Evolutionary conservation across 148 eudicot species (phyloP).

Genomic region (Bassia scoparia): DNA sequence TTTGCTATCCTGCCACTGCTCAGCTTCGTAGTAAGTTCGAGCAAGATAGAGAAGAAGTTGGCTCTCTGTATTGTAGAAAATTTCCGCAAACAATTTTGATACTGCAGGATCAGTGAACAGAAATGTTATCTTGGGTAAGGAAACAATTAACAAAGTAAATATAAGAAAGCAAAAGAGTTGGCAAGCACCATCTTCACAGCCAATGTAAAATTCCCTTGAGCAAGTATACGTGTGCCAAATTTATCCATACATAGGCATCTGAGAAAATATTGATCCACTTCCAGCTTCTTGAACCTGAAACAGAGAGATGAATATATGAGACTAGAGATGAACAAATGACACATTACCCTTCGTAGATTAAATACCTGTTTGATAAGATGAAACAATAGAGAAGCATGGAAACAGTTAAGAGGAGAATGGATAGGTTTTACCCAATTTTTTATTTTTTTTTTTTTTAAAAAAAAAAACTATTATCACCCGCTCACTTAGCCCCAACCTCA

Average conservation of each 20-base stretch:
- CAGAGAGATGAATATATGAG: conserved; percentile 7
- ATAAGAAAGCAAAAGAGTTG: conserved; percentile 6
- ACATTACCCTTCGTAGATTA: too few relatives aligned
- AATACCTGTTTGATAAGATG: too few relatives aligned
- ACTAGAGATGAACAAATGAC: not conserved
- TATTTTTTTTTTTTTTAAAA: too few relatives aligned
- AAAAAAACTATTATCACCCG: not conserved
- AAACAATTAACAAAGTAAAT: not conserved
- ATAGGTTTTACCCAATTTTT: too few relatives aligned
- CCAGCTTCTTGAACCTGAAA: conserved; percentile 95
- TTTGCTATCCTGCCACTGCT: conserved; percentile 97
- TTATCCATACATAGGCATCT: conserved; percentile 98
- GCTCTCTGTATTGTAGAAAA: conserved; percentile 74
- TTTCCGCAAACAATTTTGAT: conserved; percentile 89
- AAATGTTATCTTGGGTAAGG: not conserved
- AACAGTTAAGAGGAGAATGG: too few relatives aligned
- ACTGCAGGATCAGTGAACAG: conserved; percentile 46
- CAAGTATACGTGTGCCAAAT: conserved; percentile 94
- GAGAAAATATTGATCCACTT: conserved; percentile 72
- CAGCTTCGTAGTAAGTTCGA: conserved; percentile 93
- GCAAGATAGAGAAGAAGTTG: conserved; percentile 89
- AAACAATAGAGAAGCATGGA: too few relatives aligned
- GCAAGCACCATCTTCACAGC: conserved; percentile 80
- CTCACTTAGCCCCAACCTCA: not conserved
- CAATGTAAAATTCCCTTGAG: conserved; percentile 76